A percentile compares a stretch with the other conserved stretches of the same genome.
Evolutionary conservation across 2,329 filamentous ascomycete species (phyloP).

Genomic region (Aspergillus unguis): DNA sequence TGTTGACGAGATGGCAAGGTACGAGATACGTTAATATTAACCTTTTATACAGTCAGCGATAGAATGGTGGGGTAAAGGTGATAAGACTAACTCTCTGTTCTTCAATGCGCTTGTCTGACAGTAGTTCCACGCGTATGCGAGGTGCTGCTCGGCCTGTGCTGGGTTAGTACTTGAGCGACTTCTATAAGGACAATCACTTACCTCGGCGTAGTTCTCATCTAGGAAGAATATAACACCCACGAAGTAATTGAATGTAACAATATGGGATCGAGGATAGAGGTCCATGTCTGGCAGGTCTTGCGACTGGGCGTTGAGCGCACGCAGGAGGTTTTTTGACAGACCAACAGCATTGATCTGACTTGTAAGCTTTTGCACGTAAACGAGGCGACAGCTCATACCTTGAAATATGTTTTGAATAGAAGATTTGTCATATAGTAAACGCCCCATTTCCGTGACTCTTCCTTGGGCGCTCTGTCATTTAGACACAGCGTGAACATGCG

Average conservation of each 20-base stretch:
- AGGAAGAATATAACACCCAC: conserved; percentile 89
- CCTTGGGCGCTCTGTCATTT: conserved; percentile 77
- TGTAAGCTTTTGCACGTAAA: not conserved
- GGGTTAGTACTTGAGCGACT: not conserved
- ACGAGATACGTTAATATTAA: conserved; percentile 93
- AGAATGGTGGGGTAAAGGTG: not conserved
- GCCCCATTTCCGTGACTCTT: conserved; percentile 95
- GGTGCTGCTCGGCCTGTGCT: conserved; percentile 68
- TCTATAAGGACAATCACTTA: conserved; percentile 32
- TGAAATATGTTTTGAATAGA: conserved; percentile 98
- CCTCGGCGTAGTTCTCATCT: conserved; percentile 85
- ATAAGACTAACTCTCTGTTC: conserved; percentile 70
- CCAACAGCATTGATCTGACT: conserved; percentile 76
- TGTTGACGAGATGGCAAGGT: conserved; percentile 85
- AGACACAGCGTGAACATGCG: conserved; percentile 87
- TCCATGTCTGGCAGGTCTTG: conserved; percentile 78
- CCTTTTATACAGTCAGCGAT: conserved; percentile 45
- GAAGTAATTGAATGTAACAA: conserved; percentile 96
- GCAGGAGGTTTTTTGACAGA: conserved; percentile 86
- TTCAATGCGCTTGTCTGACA: conserved; percentile 69
- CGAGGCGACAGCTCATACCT: conserved; percentile 41
- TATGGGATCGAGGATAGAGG: conserved; percentile 81
- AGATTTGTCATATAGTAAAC: conserved; percentile 94
- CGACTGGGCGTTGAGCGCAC: conserved; percentile 71
- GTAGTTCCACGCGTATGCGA: conserved; percentile 76